These are phyloP conservation scores for Annulohypoxylon moriforme DNA, from an alignment of 495 filamentous ascomycete species.

Conservation along the genomic window DNA sequence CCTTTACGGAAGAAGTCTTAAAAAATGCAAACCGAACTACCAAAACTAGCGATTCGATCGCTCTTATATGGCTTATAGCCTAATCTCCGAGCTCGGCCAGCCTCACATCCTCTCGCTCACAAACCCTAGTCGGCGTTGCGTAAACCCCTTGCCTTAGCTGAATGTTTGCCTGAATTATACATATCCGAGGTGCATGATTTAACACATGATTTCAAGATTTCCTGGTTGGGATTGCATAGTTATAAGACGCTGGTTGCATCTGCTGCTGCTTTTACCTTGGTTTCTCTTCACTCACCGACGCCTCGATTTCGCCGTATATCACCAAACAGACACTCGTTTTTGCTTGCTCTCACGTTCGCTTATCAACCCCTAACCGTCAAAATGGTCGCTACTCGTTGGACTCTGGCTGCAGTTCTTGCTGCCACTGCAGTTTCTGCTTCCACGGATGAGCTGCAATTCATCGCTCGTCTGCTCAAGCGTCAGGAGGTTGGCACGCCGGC, in stretches of 20 bases:
- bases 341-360: constrained; percentile 21
- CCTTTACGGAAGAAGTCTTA: constrained; percentile 21
- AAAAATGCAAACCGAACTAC: constrained; percentile 17
- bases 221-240: constrained; percentile 8
- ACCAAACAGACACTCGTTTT: constrained; percentile 29
- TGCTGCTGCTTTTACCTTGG: not conserved
- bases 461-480: constrained; percentile 47
- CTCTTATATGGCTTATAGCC: constrained; percentile 12
- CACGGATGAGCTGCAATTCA: constrained; percentile 28
- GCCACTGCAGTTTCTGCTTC: constrained; percentile 34
- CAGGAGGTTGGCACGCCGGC: constrained; percentile 56
- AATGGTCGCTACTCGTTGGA: constrained; percentile 34
- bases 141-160: constrained; percentile 35
- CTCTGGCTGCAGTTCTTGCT: constrained; percentile 32
- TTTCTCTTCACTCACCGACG: constrained; percentile 9
- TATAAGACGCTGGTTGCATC: constrained; percentile 28
- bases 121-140: constrained; percentile 7
- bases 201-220: not conserved
- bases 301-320: constrained; percentile 8
- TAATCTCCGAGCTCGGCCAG: constrained; percentile 43
- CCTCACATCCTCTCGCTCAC: constrained; percentile 11
- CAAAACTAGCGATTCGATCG: constrained; percentile 7
- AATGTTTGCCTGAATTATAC: constrained; percentile 13
- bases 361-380: constrained; percentile 13
- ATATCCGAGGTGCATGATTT: not conserved